Evolutionary conservation across 2,329 filamentous ascomycete genomes (phyloP), one percentile per base, ranked within the genome.

Genomic region (Fusarium succisae): DNA sequence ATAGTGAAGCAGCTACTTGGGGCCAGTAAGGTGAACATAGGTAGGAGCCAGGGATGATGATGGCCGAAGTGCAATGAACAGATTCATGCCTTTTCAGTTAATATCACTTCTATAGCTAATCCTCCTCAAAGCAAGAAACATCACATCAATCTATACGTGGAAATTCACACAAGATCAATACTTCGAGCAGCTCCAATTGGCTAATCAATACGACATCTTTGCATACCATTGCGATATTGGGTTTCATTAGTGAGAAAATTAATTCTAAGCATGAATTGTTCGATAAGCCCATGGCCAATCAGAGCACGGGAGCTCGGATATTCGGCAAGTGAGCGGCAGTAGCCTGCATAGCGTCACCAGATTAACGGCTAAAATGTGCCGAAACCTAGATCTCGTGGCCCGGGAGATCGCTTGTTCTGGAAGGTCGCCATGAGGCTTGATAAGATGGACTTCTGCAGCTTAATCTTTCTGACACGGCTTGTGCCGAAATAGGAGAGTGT

Each of bases 341-440:
- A 35, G 32, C 22, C 11, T 26, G n/a, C 28, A 63, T 15, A 30
- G 55, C 37, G 37, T 28, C 15, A 63, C 57, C 45, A 53, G 22
- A 45, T 38, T 24, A 15, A 63, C 57, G 63, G 63, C 63, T 65
- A 63, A 63, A 39, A 63, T 35, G 39, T 65, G 63, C 63, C 63
- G 63, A 53, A 11, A 4, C 1, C 3, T 18, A 38, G 37, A 62
- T 50, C 20, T 64, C 55, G 28, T 45, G 39, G 38, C 18, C 15
- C 57, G 57, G 32, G 30, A 32, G 39, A 39, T 51, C 9, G 24
- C 32, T 43, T n/a, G 35, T 63, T 62, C 26, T 44, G 63, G 63
- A 63, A 63, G 63, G 63, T 65, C n/a, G 14, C 12, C 1, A 26
- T 22, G 20, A 24, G 8, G 28, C 30, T 57, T 32, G 50, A 62